Percentiles rank a stretch among this genome's conserved stretches.
phyloP scores from a whole-genome alignment of 169 alveolate species.

The Plasmodium knowlesi region DNA sequence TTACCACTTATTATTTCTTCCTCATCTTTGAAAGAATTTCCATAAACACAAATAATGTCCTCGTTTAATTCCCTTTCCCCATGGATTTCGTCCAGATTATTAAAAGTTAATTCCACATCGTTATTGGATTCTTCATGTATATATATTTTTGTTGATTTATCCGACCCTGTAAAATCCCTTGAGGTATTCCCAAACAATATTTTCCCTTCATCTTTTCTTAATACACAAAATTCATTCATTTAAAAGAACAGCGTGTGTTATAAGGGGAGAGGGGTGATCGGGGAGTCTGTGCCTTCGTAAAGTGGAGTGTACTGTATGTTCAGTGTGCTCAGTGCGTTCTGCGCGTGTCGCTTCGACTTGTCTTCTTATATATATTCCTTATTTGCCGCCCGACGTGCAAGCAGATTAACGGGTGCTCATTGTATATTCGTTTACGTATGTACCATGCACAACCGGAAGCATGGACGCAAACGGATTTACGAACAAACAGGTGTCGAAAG shows the following conservation, averaged over 20 bases:
- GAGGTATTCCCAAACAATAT: background rate
- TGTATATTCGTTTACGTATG: background rate
- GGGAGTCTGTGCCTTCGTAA: background rate
- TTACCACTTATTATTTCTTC: background rate
- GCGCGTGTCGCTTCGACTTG: background rate
- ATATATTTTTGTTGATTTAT: constrained; percentile 21
- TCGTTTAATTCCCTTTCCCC: background rate
- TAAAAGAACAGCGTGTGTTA: background rate
- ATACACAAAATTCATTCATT: constrained; percentile 41
- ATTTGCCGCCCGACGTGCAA: background rate
- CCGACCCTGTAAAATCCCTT: background rate
- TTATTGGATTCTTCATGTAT: background rate
- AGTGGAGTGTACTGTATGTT: background rate
- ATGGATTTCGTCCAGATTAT: background rate
- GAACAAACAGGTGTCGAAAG: background rate
- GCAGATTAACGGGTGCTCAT: background rate
- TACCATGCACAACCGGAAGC: background rate
- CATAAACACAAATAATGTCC: background rate
- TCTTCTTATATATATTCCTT: background rate
- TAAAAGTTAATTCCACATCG: background rate
- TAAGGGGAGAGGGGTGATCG: background rate
- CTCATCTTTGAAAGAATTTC: background rate
- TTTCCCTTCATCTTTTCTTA: constrained; percentile 5
- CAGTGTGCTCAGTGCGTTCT: background rate
- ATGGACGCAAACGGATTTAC: background rate